Conservation (phyloP, 139 green algal genomes). For the Chlorella sp. region DNA sequence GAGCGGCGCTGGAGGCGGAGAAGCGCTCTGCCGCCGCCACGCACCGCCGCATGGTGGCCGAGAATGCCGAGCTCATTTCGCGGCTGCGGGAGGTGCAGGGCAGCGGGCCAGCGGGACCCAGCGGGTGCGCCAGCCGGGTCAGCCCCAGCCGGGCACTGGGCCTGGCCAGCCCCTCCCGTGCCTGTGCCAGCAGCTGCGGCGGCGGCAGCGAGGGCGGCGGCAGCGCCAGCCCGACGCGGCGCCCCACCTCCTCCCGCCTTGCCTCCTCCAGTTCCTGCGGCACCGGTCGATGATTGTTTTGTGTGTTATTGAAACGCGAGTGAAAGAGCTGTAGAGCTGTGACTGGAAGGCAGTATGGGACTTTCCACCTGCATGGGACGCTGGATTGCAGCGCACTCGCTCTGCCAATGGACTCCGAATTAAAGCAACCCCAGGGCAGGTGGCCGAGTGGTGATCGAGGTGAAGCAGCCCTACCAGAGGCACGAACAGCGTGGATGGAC, state of each 20-base stretch:
- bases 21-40: neutral
- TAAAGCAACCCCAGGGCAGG: neutral
- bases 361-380: too few relatives aligned
- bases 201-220: neutral
- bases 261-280: neutral
- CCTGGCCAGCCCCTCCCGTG: too few relatives aligned
- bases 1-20: conserved; percentile 83
- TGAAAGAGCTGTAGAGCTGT: too few relatives aligned
- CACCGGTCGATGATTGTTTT: neutral
- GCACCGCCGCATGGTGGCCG: conserved; percentile 58
- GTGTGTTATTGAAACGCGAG: too few relatives aligned
- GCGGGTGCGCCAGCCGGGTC: neutral
- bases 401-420: neutral
- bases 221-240: neutral
- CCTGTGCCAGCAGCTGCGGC: neutral
- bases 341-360: too few relatives aligned
- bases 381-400: too few relatives aligned
- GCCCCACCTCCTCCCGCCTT: neutral
- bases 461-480: too few relatives aligned
- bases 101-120: neutral
- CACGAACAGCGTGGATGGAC: too few relatives aligned
- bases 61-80: conserved; percentile 88
- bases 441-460: too few relatives aligned
- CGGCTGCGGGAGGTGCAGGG: conserved; percentile 28
- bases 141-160: neutral